Conservation (phyloP, 2,329 filamentous ascomycete species). For the Elsinoe necatrix region DNA sequence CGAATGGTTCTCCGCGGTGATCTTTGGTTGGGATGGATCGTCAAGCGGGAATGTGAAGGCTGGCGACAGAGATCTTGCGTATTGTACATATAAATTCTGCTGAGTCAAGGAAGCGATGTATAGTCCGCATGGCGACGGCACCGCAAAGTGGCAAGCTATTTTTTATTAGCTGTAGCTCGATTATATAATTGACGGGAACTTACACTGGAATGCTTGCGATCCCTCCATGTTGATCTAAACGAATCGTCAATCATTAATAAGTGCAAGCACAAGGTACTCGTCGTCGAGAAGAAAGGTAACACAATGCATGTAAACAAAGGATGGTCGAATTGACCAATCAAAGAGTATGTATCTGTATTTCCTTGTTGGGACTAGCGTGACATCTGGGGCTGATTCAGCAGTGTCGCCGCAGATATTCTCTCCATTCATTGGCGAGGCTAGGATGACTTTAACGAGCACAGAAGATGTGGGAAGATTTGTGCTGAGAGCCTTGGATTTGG, state of each 20-base stretch:
- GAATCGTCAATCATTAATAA: not conserved
- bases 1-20: conserved; percentile 22
- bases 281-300: not conserved
- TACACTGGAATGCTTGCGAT: conserved; percentile 13
- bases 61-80: conserved; percentile 30
- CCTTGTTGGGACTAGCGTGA: not conserved
- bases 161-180: not conserved
- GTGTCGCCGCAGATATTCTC: no score
- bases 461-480: conserved; percentile 43
- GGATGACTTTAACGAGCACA: conserved; percentile 42
- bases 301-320: not conserved
- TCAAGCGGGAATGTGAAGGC: conserved; percentile 29
- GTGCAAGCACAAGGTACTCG: not conserved
- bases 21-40: conserved; percentile 25
- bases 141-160: conserved; percentile 23
- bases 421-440: conserved; percentile 39
- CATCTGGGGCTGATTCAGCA: not conserved
- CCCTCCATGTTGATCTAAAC: not conserved
- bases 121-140: conserved; percentile 33
- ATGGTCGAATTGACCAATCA: not conserved
- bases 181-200: not conserved
- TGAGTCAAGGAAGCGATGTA: conserved; percentile 33
- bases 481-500: conserved; percentile 34
- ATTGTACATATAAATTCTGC: conserved; percentile 34
- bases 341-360: not conserved